These are phyloP conservation scores for Xylaria polymorpha DNA, from an alignment of 2,329 filamentous ascomycete species.

Conservation along the genomic window DNA sequence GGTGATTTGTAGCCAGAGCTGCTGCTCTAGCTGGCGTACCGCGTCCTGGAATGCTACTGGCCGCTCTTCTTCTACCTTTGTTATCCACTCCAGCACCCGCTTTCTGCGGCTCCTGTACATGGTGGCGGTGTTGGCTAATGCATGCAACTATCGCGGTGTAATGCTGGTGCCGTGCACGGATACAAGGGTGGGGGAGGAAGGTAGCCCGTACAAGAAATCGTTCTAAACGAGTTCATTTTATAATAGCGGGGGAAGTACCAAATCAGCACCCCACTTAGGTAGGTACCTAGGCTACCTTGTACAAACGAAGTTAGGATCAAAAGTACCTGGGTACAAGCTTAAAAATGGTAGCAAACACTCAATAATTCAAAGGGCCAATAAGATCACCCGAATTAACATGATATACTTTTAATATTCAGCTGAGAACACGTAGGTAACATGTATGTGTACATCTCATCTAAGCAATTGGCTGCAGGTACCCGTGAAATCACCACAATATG, in stretches of 20 bases:
- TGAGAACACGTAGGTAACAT: too few species aligned
- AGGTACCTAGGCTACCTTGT: slow-evolving; percentile 5
- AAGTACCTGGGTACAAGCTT: neutral
- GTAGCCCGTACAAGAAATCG: neutral
- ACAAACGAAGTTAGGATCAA: neutral
- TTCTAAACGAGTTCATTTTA: neutral
- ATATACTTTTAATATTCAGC: neutral
- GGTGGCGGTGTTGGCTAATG: neutral
- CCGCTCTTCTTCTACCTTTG: neutral
- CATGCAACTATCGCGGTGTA: slow-evolving; percentile 25
- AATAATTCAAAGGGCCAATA: neutral
- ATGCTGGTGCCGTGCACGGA: neutral
- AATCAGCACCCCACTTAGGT: neutral
- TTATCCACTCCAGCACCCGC: neutral
- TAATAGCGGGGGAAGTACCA: neutral
- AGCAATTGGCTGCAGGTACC: neutral
- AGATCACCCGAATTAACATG: neutral
- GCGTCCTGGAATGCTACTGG: neutral
- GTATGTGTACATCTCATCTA: neutral
- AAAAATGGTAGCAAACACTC: neutral
- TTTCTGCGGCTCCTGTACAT: neutral
- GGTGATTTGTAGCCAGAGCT: neutral
- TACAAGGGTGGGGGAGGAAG: neutral
- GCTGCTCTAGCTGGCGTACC: neutral
- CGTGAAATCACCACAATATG: neutral